Evolutionary conservation across 257 asterid species (phyloP).

Genomic region (Nicotiana noctiflora): DNA sequence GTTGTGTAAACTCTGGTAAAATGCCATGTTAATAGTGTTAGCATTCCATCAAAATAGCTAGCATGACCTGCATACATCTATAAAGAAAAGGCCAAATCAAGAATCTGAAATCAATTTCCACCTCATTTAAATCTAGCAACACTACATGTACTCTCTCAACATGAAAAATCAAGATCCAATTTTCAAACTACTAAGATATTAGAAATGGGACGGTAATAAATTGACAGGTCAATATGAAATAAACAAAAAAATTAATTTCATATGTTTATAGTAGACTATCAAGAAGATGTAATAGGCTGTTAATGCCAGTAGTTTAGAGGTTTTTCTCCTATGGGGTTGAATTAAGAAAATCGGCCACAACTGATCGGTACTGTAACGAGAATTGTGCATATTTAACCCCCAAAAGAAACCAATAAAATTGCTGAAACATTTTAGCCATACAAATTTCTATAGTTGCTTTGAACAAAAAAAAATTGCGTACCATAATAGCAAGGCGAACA

Average conservation of each 20-base stretch:
- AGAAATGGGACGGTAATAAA: not conserved
- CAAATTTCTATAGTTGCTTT: no score
- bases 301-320: not conserved
- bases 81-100: not conserved
- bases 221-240: not conserved
- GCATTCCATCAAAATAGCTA: conserved; percentile 81
- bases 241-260: not conserved
- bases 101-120: not conserved
- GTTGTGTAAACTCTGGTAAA: conserved; percentile 74
- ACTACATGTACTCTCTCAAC: no score
- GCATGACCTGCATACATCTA: conserved; percentile 58
- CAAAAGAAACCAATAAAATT: no score
- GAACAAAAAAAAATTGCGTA: no score
- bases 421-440: no score
- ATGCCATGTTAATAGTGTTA: conserved; percentile 87
- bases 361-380: not conserved
- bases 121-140: not conserved
- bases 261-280: not conserved
- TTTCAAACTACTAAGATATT: not conserved
- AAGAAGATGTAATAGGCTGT: not conserved
- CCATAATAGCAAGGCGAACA: no score
- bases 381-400: not conserved
- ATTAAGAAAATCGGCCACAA: not conserved
- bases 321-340: not conserved
- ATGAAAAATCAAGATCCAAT: not conserved